A percentile compares a stretch with the other conserved stretches of the same genome.
phyloP scores from a whole-genome alignment of 2,329 filamentous ascomycete species.

The Calonectria pauciramosa region DNA sequence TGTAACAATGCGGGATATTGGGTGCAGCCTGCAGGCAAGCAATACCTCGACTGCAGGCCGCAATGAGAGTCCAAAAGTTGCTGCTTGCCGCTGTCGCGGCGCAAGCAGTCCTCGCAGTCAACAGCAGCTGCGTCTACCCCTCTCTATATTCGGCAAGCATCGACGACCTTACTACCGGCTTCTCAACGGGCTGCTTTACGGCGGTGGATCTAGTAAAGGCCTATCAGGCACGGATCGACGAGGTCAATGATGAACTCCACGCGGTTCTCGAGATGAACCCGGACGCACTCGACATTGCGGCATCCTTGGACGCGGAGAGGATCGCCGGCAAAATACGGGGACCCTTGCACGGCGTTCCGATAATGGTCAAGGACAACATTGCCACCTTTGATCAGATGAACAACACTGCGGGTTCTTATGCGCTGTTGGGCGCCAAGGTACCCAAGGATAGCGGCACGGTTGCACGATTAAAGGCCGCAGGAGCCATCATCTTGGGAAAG shows the following conservation, averaged over 20 bases:
- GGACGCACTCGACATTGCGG: not conserved
- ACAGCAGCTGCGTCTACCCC: not conserved
- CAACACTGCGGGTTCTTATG: not conserved
- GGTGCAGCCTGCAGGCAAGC: not conserved
- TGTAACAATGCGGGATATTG: not conserved
- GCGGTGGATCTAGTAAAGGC: not conserved
- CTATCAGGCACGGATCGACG: not conserved
- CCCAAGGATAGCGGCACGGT: not conserved
- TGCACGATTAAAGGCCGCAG: not conserved
- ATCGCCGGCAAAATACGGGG: not conserved
- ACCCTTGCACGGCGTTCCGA: not conserved
- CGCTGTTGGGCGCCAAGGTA: not conserved
- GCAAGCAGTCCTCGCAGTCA: not conserved
- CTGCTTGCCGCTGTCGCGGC: not conserved
- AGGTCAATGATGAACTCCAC: not conserved
- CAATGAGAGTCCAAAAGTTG: not conserved
- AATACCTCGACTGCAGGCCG: not conserved
- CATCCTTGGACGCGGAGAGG: not conserved
- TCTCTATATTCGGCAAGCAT: not conserved
- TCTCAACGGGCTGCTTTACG: not conserved
- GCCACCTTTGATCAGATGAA: not conserved
- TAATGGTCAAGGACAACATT: not conserved
- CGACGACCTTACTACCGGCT: not conserved
- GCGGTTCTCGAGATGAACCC: not conserved
- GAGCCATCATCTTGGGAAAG: not conserved